Evolutionary conservation across 2,329 filamentous ascomycete species (phyloP).

Genomic region (Tolypocladium paradoxum): DNA sequence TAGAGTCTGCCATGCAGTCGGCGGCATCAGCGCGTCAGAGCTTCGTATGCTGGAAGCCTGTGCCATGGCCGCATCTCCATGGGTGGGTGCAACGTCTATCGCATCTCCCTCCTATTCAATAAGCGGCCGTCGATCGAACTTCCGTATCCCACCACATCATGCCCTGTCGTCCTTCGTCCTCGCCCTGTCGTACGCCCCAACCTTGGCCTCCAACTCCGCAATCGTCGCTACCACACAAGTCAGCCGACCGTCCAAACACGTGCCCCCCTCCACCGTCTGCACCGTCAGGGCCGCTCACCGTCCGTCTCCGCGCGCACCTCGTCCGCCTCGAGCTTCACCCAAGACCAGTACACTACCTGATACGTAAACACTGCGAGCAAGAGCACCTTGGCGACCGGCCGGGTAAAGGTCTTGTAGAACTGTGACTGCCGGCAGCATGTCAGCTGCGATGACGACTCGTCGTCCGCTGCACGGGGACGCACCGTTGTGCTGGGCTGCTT

Average conservation of each 20-base stretch:
- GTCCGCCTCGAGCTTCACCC: slow-evolving; percentile 63
- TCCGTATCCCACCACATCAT: slow-evolving; percentile 3
- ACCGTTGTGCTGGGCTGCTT: slow-evolving; percentile 2
- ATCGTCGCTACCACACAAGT: slow-evolving; percentile 18
- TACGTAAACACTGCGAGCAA: slow-evolving; percentile 69
- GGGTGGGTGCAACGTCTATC: background rate
- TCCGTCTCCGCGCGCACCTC: slow-evolving; percentile 52
- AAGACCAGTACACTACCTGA: slow-evolving; percentile 64
- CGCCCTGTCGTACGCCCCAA: slow-evolving; percentile 21
- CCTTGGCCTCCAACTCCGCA: slow-evolving; percentile 24
- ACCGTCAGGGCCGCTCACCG: slow-evolving; percentile 27
- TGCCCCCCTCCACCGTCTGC: background rate
- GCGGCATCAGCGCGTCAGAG: background rate
- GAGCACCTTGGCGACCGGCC: slow-evolving; percentile 63
- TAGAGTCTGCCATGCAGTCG: background rate
- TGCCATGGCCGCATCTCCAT: too few species aligned
- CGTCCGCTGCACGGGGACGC: background rate
- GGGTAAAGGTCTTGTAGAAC: slow-evolving; percentile 67
- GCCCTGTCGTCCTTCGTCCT: slow-evolving; percentile 4
- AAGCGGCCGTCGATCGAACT: background rate
- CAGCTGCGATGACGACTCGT: background rate
- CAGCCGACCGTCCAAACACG: background rate
- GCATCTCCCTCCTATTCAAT: background rate
- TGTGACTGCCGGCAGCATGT: slow-evolving; percentile 30
- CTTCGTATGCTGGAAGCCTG: background rate